Evolutionary conservation across 176 grass and related monocot genomes (phyloP).

Genomic region (Bromus sterilis): DNA sequence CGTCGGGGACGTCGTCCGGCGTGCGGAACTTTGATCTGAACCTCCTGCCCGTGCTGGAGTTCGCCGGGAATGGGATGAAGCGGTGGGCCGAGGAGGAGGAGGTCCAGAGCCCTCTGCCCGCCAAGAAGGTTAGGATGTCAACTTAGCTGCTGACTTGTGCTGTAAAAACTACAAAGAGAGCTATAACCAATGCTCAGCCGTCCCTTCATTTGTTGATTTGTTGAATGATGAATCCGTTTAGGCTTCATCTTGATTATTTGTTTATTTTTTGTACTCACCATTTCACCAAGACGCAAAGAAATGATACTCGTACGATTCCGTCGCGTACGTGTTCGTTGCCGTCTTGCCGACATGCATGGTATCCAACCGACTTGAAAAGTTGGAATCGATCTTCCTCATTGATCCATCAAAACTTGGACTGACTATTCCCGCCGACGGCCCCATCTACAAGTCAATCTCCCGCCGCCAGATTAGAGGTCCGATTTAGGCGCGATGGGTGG

Average conservation of each 20-base stretch:
- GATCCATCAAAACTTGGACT: too few species aligned
- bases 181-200: neutral
- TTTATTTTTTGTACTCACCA: neutral
- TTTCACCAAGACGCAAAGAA: neutral
- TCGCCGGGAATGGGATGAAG: conserved; percentile 17
- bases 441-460: too few species aligned
- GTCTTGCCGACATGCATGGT: too few species aligned
- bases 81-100: conserved; percentile 68
- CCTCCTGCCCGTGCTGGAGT: conserved; percentile 39
- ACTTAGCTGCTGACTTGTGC: neutral
- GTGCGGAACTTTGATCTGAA: conserved; percentile 78
- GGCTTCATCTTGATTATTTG: neutral
- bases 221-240: neutral
- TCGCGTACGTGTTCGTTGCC: too few species aligned
- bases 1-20: conserved; percentile 25
- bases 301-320: too few species aligned
- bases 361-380: too few species aligned
- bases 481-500: neutral
- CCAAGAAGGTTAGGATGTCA: conserved; percentile 37
- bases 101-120: conserved; percentile 54
- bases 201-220: conserved; percentile 1
- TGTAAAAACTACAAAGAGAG: neutral
- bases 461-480: too few species aligned
- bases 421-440: too few species aligned
- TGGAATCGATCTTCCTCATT: too few species aligned